Evolutionary conservation across 208 protist species (phyloP), one percentile per base, ranked within the genome.

Genomic region (Wallacemonas sp.): DNA sequence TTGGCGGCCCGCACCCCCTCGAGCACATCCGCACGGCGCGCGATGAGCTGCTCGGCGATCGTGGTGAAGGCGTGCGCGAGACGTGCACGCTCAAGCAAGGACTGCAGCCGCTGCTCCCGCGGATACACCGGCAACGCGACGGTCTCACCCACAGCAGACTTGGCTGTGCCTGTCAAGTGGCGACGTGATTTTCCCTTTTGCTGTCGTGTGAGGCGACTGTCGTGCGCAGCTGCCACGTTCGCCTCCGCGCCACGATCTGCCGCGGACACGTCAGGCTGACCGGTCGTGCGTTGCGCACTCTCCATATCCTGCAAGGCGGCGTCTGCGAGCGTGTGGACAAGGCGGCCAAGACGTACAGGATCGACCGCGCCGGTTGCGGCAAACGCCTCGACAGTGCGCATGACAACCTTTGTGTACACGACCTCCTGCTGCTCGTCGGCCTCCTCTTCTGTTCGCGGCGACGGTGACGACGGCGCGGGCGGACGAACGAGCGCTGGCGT

Each of bases 371-470:
- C 41, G 17, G 52, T 37, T 30, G 22, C 24, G 9, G 70, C 57
- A 21, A 71, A 30, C 39, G 66, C 66, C 48, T 79, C 68, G 29
- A 74, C 38, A 21, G 60, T 69, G 57, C 71, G 53, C 6, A 73
- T 55, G 24, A 79, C 50, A 41, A 71, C 60, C 8, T 61, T 66
- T 39, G 83, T 76, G 36, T 66, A 73, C 24, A 19, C 33, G 0
- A 45, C 45, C 42, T 78, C 66, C 54, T 74, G 65, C 30, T 42
- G 42, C 27, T 81, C 82, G 9, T 75, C 79, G 15, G 69, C 42
- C 13, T 72, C 66, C 8, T 68, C 72, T 13, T 78, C 72, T 6
- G 45, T 71, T 22, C 48, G 34, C 32, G 10, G 12, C 32, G 36
- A 8, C 15, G 45, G 39, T 9, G 58, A 41, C 22, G 61, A 50